A percentile compares a stretch with the other conserved stretches of the same genome.
Conservation (phyloP, 805 yeast genomes). For the Yarrowia bubula region DNA sequence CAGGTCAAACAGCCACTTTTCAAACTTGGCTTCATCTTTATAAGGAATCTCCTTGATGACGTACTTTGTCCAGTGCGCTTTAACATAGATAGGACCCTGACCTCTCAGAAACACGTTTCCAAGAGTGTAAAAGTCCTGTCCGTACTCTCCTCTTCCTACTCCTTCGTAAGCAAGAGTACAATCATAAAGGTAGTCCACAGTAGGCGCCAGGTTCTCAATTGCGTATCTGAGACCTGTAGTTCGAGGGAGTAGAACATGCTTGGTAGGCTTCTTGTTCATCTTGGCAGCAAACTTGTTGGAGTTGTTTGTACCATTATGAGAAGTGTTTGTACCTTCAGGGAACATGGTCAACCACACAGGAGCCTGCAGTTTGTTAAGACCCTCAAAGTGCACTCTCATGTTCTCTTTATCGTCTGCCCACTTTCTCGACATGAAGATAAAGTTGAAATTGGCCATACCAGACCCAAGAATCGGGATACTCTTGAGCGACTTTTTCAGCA, state of each 20-base stretch:
- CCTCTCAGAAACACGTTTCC: constrained; percentile 65
- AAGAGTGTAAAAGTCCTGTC: constrained; percentile 74
- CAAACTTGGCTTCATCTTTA: constrained; percentile 55
- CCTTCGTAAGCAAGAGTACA: constrained; percentile 82
- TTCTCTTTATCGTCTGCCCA: constrained; percentile 75
- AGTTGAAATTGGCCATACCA: constrained; percentile 78
- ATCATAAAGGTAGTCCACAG: constrained; percentile 62
- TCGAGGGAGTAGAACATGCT: constrained; percentile 77
- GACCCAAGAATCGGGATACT: constrained; percentile 74
- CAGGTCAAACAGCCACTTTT: constrained; percentile 65
- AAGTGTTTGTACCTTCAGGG: constrained; percentile 93
- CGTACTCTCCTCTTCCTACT: constrained; percentile 56
- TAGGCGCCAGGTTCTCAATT: constrained; percentile 49
- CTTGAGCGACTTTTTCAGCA: constrained; percentile 71
- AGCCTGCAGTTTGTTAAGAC: constrained; percentile 47
- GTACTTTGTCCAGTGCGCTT: constrained; percentile 61
- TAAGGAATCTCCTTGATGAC: constrained; percentile 63
- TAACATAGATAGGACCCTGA: constrained; percentile 63
- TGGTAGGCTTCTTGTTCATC: constrained; percentile 44
- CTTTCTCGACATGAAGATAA: constrained; percentile 76
- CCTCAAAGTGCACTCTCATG: constrained; percentile 54
- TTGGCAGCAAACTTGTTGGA: constrained; percentile 59
- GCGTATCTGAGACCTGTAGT: constrained; percentile 73
- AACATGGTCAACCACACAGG: constrained; percentile 72
- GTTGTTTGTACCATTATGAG: constrained; percentile 58